Evolutionary conservation across 2,329 filamentous ascomycete species (phyloP).

Genomic region (Xylariales sp.): DNA sequence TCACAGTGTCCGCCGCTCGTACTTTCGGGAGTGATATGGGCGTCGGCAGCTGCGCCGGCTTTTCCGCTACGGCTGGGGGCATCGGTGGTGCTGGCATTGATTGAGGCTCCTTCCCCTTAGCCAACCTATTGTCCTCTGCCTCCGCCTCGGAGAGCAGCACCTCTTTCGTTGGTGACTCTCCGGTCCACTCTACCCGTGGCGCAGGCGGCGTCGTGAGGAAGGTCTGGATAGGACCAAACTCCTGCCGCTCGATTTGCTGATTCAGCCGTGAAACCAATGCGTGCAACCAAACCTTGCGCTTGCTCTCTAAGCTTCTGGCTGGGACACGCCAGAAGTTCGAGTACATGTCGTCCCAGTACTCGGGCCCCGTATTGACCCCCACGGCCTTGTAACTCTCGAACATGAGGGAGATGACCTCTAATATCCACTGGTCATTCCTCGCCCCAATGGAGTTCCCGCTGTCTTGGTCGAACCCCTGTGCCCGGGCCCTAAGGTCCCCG

Average conservation of each 20-base stretch:
- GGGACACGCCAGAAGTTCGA: constrained; percentile 9
- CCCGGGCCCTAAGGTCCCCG: constrained; percentile 3
- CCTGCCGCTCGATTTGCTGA: neutral
- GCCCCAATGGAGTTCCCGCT: neutral
- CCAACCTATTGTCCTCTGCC: no score
- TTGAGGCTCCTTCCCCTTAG: no score
- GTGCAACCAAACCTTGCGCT: constrained; percentile 23
- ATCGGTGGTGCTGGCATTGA: no score
- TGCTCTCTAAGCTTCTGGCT: neutral
- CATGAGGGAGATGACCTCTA: neutral
- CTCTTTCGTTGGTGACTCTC: neutral
- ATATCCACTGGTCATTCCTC: constrained; percentile 1
- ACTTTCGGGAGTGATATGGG: no score
- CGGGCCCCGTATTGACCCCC: neutral
- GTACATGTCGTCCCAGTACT: constrained; percentile 16
- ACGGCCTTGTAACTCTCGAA: constrained; percentile 22
- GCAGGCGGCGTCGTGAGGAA: constrained; percentile 7
- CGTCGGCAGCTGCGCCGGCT: no score
- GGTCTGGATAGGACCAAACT: neutral
- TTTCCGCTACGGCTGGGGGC: no score
- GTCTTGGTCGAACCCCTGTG: neutral
- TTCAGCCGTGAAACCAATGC: constrained; percentile 5
- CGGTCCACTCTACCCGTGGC: neutral
- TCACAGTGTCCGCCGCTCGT: no score
- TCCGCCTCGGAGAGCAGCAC: neutral